phyloP scores from a whole-genome alignment of 164 flowering plant genomes.

The Kingdonia uniflora region DNA sequence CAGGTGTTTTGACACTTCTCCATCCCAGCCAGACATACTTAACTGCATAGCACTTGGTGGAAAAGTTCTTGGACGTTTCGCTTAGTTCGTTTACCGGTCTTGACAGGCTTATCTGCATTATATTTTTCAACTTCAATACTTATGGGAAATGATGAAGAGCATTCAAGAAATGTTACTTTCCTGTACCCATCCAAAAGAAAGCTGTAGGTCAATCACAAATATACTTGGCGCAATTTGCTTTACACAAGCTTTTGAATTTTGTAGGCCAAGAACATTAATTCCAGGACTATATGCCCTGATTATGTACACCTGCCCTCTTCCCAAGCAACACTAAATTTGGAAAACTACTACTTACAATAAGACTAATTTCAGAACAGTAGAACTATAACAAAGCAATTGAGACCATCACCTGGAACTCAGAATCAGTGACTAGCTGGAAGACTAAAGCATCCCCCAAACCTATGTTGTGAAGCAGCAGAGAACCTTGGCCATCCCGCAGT shows the following conservation, averaged over 20 bases:
- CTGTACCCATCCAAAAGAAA: not conserved
- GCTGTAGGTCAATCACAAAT: not conserved
- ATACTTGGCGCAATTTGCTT: not conserved
- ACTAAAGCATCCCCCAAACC: too few relatives aligned
- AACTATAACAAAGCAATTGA: too few relatives aligned
- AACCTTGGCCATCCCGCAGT: conserved; percentile 5
- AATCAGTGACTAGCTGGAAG: conserved; percentile 10
- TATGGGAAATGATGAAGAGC: not conserved
- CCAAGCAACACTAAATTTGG: too few relatives aligned
- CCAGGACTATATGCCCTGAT: conserved; percentile 1
- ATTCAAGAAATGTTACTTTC: not conserved
- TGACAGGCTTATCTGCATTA: not conserved
- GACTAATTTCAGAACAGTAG: too few relatives aligned
- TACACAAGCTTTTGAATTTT: not conserved
- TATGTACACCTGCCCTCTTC: conserved; percentile 1
- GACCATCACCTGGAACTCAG: conserved; percentile 17
- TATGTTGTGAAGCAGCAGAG: conserved; percentile 20
- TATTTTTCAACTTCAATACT: too few relatives aligned
- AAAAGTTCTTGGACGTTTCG: not conserved
- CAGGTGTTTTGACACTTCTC: not conserved
- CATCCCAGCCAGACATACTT: too few relatives aligned
- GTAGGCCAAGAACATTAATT: too few relatives aligned
- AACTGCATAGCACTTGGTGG: not conserved
- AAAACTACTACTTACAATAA: too few relatives aligned
- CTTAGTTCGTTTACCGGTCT: not conserved